phyloP scores from a whole-genome alignment of 345 rosid genomes.

The Moricandia arvensis region DNA sequence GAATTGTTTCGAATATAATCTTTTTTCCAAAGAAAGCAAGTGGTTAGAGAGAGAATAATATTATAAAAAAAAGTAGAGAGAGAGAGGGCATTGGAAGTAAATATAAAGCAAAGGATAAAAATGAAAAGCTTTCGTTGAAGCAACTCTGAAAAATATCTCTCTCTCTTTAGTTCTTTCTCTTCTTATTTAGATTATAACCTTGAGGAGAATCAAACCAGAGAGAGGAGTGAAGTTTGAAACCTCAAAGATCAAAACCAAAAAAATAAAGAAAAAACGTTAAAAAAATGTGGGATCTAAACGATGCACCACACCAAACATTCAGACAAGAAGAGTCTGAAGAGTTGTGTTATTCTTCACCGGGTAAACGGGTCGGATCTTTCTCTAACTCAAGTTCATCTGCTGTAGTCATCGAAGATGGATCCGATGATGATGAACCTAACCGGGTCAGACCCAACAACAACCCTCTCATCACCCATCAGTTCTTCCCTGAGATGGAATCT shows the following conservation, averaged over 20 bases:
- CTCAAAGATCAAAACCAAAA: slow-evolving; percentile 36
- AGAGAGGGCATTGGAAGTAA: slow-evolving; percentile 23
- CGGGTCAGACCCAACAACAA: slow-evolving; percentile 38
- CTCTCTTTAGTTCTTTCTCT: slow-evolving; percentile 8
- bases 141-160: slow-evolving; percentile 26
- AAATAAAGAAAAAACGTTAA: slow-evolving; percentile 2
- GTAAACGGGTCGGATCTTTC: slow-evolving; percentile 79
- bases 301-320: slow-evolving; percentile 40
- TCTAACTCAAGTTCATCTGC: slow-evolving; percentile 82
- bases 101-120: slow-evolving; percentile 36
- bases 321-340: slow-evolving; percentile 52
- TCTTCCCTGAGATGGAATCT: slow-evolving; percentile 59
- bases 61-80: background rate
- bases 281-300: slow-evolving; percentile 45
- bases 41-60: slow-evolving; percentile 23
- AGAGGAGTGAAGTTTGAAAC: slow-evolving; percentile 29
- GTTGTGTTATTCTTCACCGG: slow-evolving; percentile 74
- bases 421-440: slow-evolving; percentile 61
- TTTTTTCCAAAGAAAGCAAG: slow-evolving; percentile 45
- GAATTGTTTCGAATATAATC: slow-evolving; percentile 38
- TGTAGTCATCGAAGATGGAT: slow-evolving; percentile 68
- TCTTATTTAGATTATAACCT: slow-evolving; percentile 38
- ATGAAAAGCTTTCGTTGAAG: slow-evolving; percentile 50
- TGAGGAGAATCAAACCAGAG: slow-evolving; percentile 40
- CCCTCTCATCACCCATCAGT: slow-evolving; percentile 74